Base-by-base conservation (phyloP, 768 basidiomycete genomes). In the Mycena indigotica region DNA sequence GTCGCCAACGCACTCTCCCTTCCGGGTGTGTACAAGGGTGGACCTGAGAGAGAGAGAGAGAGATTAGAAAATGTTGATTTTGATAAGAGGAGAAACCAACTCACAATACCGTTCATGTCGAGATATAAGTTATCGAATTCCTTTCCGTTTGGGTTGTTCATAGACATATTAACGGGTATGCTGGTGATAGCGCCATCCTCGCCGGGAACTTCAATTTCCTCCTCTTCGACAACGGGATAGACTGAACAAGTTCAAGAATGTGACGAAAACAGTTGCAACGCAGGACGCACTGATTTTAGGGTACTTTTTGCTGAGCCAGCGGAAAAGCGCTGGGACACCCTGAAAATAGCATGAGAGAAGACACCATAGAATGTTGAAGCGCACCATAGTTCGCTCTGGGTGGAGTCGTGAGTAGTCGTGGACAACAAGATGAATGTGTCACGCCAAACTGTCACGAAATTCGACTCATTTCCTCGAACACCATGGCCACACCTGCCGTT, bases 11-110 rank as follows among this genome's bases (percentile, higher is more conserved):
- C 58, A 87, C 93, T 81, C 91, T 95, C 68, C 95, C 96, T 74
- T 98, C 97, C 0, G 97, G 97, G 70, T 99, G 97, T 0, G 97
- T 99, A 83, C 97, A 98, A 0, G 97, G 97, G 73, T 99, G 97
- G 12, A 99, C 91, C 91, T 93, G 24, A 40, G 17, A 45, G 15
- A 32, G n/a, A n/a, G n/a, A n/a, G n/a, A n/a, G n/a, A n/a, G n/a
- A n/a, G n/a, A n/a, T 4, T 2, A n/a, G 12, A 5, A 40, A 3
- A 5, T 10, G 25, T 10, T 26, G 16, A n/a, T n/a, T n/a, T n/a
- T n/a, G 23, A 15, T n/a, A 23, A 23, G 21, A 49, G 3, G 23
- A 32, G 24, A 29, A 21, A 3, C n/a, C 32, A 46, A 21, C 88
- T 63, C 64, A 93, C 97, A 71, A 98, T 98, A 64, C 93, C 97